Evolutionary conservation across 2,329 filamentous ascomycete genomes (phyloP).

Genomic region (Beauveria sp.): DNA sequence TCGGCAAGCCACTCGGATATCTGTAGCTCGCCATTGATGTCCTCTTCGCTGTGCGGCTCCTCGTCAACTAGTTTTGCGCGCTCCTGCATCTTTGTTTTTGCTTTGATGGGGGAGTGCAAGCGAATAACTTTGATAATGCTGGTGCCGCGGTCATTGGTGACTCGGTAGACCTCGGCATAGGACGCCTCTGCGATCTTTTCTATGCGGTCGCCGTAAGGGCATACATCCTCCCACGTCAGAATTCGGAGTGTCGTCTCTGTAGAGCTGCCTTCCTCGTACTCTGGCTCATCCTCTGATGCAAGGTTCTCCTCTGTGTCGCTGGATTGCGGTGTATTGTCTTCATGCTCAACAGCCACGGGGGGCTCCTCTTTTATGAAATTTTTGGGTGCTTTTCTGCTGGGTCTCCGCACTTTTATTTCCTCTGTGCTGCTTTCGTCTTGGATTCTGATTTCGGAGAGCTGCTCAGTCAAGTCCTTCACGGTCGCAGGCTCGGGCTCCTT

Average conservation of each 20-base stretch:
- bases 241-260: slow-evolving; percentile 27
- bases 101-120: slow-evolving; percentile 48
- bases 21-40: slow-evolving; percentile 50
- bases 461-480: slow-evolving; percentile 26
- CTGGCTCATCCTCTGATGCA: slow-evolving; percentile 11
- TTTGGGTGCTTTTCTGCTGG: background rate
- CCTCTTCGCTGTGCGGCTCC: slow-evolving; percentile 45
- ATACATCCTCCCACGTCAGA: slow-evolving; percentile 51
- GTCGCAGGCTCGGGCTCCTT: slow-evolving; percentile 13
- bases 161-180: slow-evolving; percentile 58
- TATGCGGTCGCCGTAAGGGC: slow-evolving; percentile 43
- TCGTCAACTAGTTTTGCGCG: slow-evolving; percentile 49
- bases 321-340: background rate
- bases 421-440: background rate
- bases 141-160: slow-evolving; percentile 50
- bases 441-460: slow-evolving; percentile 24
- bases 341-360: background rate
- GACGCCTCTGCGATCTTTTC: slow-evolving; percentile 61
- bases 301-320: background rate
- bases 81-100: slow-evolving; percentile 49
- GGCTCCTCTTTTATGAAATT: background rate
- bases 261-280: background rate
- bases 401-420: background rate
- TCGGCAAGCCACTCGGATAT: slow-evolving; percentile 59
- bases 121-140: slow-evolving; percentile 60